Conservation (phyloP, 2,329 filamentous ascomycete genomes). For the Cordyceps javanica region DNA sequence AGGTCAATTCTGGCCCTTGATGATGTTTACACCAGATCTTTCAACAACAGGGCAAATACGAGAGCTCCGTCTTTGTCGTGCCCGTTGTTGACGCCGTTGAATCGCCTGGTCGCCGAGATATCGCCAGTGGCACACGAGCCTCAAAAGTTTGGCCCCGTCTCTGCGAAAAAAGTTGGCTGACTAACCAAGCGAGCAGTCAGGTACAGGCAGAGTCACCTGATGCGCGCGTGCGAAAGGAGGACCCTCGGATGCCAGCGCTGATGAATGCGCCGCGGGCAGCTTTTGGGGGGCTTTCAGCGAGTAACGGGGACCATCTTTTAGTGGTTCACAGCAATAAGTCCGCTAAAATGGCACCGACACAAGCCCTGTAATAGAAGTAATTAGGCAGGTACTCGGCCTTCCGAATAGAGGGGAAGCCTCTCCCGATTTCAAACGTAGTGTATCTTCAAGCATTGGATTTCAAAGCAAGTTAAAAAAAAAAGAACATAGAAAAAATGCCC, state of each 20-base stretch:
- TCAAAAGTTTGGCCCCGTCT: conserved; percentile 7
- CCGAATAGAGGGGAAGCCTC: conserved; percentile 1
- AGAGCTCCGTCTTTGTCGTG: not conserved
- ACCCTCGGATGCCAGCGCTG: no score
- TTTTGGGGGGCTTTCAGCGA: not conserved
- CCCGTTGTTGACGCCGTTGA: no score
- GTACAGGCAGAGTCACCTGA: not conserved
- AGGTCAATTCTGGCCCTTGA: conserved; percentile 11
- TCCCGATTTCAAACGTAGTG: no score
- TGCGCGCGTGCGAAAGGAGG: not conserved
- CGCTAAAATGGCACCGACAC: not conserved
- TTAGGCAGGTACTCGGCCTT: not conserved
- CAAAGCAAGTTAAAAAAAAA: no score
- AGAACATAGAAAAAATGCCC: no score
- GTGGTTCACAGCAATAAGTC: not conserved
- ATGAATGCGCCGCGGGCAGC: not conserved
- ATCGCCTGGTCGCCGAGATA: not conserved
- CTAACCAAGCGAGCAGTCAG: not conserved
- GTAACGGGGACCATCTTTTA: not conserved
- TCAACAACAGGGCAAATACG: not conserved
- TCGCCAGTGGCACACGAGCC: conserved; percentile 1
- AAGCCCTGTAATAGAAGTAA: not conserved
- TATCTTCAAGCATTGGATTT: conserved; percentile 12
- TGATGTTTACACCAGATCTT: not conserved
- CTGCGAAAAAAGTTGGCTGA: conserved; percentile 3